These are phyloP conservation scores for Claviceps pazoutovae DNA, from an alignment of 2,329 filamentous ascomycete genomes.

Conservation along the genomic window DNA sequence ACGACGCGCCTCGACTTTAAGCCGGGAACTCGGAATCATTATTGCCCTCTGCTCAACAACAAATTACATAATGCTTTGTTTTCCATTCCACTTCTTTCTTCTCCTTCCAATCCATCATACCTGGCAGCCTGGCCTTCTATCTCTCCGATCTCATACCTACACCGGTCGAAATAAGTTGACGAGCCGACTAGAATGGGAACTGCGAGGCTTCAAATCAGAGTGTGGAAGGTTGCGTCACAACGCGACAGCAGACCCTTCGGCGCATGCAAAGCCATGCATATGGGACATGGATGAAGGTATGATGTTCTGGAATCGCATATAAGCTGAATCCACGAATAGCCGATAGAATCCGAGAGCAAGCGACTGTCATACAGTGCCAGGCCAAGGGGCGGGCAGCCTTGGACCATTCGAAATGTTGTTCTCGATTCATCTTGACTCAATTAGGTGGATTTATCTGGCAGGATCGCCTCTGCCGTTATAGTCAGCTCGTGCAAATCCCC, in stretches of 20 bases:
- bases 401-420: no score
- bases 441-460: no score
- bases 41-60: not conserved
- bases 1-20: not conserved
- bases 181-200: not conserved
- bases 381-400: no score
- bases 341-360: not conserved
- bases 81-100: not conserved
- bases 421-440: no score
- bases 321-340: not conserved
- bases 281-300: not conserved
- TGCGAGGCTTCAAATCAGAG: not conserved
- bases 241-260: not conserved
- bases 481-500: no score
- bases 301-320: not conserved
- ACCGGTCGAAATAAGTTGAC: no score
- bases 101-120: not conserved
- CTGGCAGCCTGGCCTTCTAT: no score
- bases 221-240: no score
- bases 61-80: no score
- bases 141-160: not conserved
- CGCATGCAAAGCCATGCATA: not conserved
- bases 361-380: not conserved
- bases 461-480: no score
- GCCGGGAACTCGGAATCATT: not conserved